These are phyloP conservation scores for Apophysomyces variabilis DNA, from an alignment of 371 early-diverging fungal genomes.

Conservation along the genomic window DNA sequence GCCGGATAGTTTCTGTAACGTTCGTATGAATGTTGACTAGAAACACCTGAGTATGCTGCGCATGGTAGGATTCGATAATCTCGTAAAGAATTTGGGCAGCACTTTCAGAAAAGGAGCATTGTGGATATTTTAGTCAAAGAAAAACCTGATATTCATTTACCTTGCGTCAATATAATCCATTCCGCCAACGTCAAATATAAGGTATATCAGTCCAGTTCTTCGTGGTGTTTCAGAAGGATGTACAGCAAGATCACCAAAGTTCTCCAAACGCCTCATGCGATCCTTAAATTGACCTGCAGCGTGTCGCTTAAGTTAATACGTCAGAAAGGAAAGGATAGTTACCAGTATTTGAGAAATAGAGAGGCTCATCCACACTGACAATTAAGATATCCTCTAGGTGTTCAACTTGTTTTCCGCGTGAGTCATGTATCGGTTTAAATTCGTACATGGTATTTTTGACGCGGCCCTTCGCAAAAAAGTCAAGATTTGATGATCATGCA, in stretches of 20 bases:
- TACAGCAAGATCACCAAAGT: constrained; percentile 82
- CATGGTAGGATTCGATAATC: constrained; percentile 79
- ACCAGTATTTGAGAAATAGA: constrained; percentile 87
- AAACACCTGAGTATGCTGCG: constrained; percentile 73
- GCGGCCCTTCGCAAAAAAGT: constrained; percentile 20
- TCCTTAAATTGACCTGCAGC: constrained; percentile 44
- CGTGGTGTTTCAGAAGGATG: constrained; percentile 84
- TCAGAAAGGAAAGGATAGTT: neutral
- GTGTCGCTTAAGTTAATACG: constrained; percentile 34
- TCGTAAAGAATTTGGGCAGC: constrained; percentile 84
- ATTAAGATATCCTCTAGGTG: constrained; percentile 81
- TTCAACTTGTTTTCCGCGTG: constrained; percentile 47
- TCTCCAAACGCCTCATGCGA: constrained; percentile 58
- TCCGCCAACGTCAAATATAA: constrained; percentile 83
- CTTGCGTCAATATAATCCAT: constrained; percentile 86
- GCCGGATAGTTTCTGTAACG: constrained; percentile 62
- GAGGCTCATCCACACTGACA: constrained; percentile 83
- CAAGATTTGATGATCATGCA: neutral
- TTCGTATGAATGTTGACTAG: constrained; percentile 77
- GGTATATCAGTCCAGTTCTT: constrained; percentile 41
- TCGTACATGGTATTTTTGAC: constrained; percentile 27
- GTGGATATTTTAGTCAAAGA: neutral
- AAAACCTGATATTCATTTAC: constrained; percentile 30
- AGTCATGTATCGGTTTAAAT: constrained; percentile 52
- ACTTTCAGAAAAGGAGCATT: constrained; percentile 29